Evolutionary conservation across 208 protist species (phyloP).

Genomic region (Trypanosoma platydactyli): DNA sequence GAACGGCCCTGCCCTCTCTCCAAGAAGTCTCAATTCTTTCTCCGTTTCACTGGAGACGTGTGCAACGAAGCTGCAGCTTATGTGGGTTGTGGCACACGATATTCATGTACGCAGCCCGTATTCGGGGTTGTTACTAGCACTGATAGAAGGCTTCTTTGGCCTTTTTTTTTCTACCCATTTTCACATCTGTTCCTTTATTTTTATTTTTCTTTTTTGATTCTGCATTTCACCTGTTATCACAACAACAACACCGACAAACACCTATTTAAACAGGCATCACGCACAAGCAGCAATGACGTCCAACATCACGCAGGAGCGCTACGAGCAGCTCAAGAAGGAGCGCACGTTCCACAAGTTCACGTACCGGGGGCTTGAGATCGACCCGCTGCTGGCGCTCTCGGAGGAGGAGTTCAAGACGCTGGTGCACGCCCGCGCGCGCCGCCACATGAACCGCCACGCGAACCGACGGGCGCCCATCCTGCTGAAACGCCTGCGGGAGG

Average conservation of each 20-base stretch:
- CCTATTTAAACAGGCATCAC: conserved; percentile 19
- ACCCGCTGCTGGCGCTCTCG: conserved; percentile 93
- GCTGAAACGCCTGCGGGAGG: conserved; percentile 97
- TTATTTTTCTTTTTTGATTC: conserved; percentile 4
- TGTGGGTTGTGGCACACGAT: too few relatives aligned
- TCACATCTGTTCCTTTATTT: not conserved
- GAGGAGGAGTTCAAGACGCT: conserved; percentile 95
- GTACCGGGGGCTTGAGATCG: conserved; percentile 95
- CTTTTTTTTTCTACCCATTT: conserved; percentile 11
- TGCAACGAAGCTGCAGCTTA: too few relatives aligned
- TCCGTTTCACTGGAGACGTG: too few relatives aligned
- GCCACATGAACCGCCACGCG: conserved; percentile 94
- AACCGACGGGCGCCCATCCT: conserved; percentile 92
- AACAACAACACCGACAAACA: not conserved
- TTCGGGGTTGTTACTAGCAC: too few relatives aligned
- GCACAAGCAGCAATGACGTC: conserved; percentile 44
- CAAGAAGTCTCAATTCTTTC: too few relatives aligned
- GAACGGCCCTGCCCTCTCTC: too few relatives aligned
- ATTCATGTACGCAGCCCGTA: too few relatives aligned
- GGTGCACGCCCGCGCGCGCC: conserved; percentile 92
- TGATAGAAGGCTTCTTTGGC: not conserved
- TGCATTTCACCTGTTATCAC: conserved; percentile 7
- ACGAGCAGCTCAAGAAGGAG: conserved; percentile 96
- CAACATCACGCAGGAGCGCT: conserved; percentile 84
- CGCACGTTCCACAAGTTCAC: conserved; percentile 99